A percentile compares a stretch with the other conserved stretches of the same genome.
These are phyloP conservation scores for Cercospora canescens DNA, from an alignment of 2,329 filamentous ascomycete genomes.

Conservation along the genomic window DNA sequence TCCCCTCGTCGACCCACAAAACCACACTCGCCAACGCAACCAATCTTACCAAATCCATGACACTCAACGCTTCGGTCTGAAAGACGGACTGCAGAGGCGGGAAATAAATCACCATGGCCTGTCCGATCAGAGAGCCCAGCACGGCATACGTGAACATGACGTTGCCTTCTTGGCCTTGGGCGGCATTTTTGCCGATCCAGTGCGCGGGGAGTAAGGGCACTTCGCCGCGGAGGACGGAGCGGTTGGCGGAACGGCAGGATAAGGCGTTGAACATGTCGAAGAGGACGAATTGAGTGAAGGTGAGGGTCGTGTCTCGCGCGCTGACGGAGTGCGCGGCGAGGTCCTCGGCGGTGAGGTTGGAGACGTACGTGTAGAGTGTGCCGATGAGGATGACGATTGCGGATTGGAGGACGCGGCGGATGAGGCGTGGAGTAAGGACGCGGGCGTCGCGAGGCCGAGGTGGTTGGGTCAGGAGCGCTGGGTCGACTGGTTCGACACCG, in stretches of 20 bases:
- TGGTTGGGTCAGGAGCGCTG: slow-evolving; percentile 87
- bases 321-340: slow-evolving; percentile 61
- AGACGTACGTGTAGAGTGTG: slow-evolving; percentile 86
- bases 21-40: slow-evolving; percentile 79
- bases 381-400: slow-evolving; percentile 89
- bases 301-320: slow-evolving; percentile 97
- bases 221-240: slow-evolving; percentile 85
- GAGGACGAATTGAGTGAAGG: slow-evolving; percentile 96
- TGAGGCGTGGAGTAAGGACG: slow-evolving; percentile 81
- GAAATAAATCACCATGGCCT: slow-evolving; percentile 90
- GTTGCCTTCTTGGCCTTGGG: slow-evolving; percentile 56
- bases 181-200: slow-evolving; percentile 9
- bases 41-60: slow-evolving; percentile 73
- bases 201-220: slow-evolving; percentile 34
- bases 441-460: slow-evolving; percentile 84
- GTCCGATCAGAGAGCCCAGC: slow-evolving; percentile 77
- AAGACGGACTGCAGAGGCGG: slow-evolving; percentile 92
- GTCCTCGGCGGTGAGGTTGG: slow-evolving; percentile 83
- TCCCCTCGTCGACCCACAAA: slow-evolving; percentile 89
- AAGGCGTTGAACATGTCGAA: slow-evolving; percentile 99
- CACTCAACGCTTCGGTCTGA: slow-evolving; percentile 82
- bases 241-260: slow-evolving; percentile 85
- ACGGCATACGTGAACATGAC: slow-evolving; percentile 97
- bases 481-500: slow-evolving; percentile 92
- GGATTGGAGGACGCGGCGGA: slow-evolving; percentile 82